Evolutionary conservation across 768 basidiomycete genomes (phyloP), one percentile per base, ranked within the genome.

Genomic region (Mycena pura): DNA sequence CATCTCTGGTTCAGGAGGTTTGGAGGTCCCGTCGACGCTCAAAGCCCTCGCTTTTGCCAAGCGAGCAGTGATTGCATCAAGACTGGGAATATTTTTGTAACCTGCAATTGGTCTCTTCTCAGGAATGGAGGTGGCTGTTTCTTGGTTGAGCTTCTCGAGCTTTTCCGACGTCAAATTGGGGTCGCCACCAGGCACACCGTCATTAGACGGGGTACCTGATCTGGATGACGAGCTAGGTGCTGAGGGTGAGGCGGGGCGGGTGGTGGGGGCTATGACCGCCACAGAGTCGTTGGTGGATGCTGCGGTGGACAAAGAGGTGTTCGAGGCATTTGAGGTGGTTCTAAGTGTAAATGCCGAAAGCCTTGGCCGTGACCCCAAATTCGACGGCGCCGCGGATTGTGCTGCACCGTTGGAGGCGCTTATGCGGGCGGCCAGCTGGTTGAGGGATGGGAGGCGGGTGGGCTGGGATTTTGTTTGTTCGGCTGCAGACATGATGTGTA

Each of bases 81-180:
- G 84, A 63, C 85, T 87, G 14, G 93, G 93, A 41, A 94, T 90
- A 69, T 93, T 93, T 86, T 93, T 94, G 76, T 92, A 94, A 22
- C 92, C 92, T 80, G 63, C 51, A 49, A 32, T 70, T 70, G n/a
- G n/a, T 60, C 74, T 76, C 63, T 80, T 70, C 38, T 75, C 67
- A 36, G 68, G 38, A 43, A 70, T 62, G 63, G 65, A 57, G 25
- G 68, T 56, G 0, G 66, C 39, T 15, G 77, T 83, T 73, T 88
- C 86, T 64, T 85, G 78, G 64, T 90, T 83, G 10, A 87, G 81
- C 72, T 86, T 82, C 57, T 88, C 85, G 31, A 92, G 78, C 49
- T 80, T 85, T 69, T 92, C 91, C 4, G 79, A 75, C 3, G 90
- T 92, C 59, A 92, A 77, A 5, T 84, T 79, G 14, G 88, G 85